Evolutionary conservation across 495 filamentous ascomycete genomes (phyloP).

Genomic region (Talaromyces thailandensis): DNA sequence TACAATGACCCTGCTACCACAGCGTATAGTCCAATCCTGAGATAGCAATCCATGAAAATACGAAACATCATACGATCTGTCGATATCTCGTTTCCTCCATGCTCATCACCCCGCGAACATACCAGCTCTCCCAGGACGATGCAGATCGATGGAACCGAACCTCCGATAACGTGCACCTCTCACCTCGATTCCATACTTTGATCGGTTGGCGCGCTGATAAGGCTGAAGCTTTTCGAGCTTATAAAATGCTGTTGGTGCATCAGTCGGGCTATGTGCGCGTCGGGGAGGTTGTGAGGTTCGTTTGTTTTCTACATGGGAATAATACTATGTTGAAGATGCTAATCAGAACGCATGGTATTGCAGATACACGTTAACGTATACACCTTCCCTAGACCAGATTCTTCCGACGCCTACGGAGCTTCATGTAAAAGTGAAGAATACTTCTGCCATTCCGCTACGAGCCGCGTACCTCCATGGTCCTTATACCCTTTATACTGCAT

Average conservation of each 20-base stretch:
- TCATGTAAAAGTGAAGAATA: conserved; percentile 81
- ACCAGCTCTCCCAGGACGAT: conserved; percentile 32
- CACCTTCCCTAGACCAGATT: conserved; percentile 77
- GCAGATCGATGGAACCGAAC: conserved; percentile 22
- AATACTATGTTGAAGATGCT: conserved; percentile 9
- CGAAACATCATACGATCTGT: not conserved
- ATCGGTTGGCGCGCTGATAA: conserved; percentile 30
- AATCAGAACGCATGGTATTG: not conserved
- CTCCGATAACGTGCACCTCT: conserved; percentile 11
- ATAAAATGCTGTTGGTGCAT: conserved; percentile 77
- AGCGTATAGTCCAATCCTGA: not conserved
- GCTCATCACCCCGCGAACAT: conserved; percentile 42
- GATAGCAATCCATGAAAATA: not conserved
- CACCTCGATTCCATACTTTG: conserved; percentile 22
- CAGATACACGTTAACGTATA: conserved; percentile 88
- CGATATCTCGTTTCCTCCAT: conserved; percentile 21
- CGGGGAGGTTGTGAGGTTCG: conserved; percentile 74
- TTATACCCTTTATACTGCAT: conserved; percentile 79
- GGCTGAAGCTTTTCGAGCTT: conserved; percentile 11
- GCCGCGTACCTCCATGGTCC: conserved; percentile 95
- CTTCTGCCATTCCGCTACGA: conserved; percentile 79
- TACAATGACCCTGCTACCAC: not conserved
- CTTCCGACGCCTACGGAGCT: conserved; percentile 71
- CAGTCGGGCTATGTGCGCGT: conserved; percentile 85
- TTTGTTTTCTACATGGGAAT: not conserved